These are phyloP conservation scores for Apiospora kogelbergensis DNA, from an alignment of 2,329 filamentous ascomycete species.

Conservation along the genomic window DNA sequence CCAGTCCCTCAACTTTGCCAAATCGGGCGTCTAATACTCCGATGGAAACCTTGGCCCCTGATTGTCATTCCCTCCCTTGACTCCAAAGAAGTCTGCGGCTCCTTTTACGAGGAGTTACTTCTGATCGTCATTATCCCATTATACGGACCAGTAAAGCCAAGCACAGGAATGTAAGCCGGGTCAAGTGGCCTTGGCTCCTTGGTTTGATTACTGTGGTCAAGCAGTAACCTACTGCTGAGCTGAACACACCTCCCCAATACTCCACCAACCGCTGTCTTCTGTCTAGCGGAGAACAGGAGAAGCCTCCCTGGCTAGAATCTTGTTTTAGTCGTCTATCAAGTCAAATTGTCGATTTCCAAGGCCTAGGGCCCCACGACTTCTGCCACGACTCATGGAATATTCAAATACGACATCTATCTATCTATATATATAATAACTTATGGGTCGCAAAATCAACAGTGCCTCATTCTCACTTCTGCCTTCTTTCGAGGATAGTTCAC, in stretches of 20 bases:
- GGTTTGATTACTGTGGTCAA: not conserved
- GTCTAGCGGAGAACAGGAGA: slow-evolving; percentile 2
- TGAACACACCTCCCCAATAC: not conserved
- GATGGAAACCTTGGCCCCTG: slow-evolving; percentile 2
- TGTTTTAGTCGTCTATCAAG: not conserved
- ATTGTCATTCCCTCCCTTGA: not conserved
- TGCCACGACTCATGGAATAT: not conserved
- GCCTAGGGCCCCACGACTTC: not conserved
- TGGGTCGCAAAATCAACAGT: not conserved
- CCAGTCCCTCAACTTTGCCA: not conserved
- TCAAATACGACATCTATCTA: not conserved
- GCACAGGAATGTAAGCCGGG: not conserved
- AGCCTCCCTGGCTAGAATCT: not conserved
- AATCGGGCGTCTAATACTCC: not conserved
- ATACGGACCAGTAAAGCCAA: not conserved
- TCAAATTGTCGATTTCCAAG: not conserved
- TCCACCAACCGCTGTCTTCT: not conserved
- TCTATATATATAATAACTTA: not conserved
- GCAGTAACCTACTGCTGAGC: not conserved
- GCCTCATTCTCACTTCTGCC: not conserved
- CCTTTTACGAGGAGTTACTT: not conserved
- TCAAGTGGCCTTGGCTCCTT: not conserved
- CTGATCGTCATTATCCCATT: slow-evolving; percentile 2
- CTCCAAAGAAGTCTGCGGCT: not conserved
- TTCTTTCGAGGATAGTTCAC: not conserved